Evolutionary conservation across 2,329 filamentous ascomycete genomes (phyloP), one percentile per base, ranked within the genome.

Genomic region (Botrytis porri): DNA sequence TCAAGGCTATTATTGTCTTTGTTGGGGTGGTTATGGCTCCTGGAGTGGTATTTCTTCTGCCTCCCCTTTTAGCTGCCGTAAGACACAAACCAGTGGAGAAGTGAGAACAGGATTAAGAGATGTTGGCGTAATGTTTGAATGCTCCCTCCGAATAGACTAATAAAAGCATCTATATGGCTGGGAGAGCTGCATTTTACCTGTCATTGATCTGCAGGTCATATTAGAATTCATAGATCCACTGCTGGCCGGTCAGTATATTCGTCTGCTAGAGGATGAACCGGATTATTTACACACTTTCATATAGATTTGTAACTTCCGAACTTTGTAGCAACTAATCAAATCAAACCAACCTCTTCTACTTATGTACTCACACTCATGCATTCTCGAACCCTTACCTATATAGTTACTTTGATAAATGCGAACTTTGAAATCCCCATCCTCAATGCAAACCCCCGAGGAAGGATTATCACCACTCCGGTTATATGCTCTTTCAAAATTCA

Each of bases 1-100:
- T 62, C 57, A 66, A 48, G 32, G 39, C 45, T 51, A 22, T 70
- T 51, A 22, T 70, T 54, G 39, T 51, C 22, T 73, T 73, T 70
- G 22, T 35, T 43, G 72, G 72, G 18, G 59, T 51, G 20, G 66
- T 66, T 16, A 60, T 72, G 63, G 63, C 54, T n/a, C 54, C 14
- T 35, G 63, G 45, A 35, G 62, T 35, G 29, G 54, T 37, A 16
- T 61, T 9, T 45, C 59, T 62, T 9, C 32, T 70, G n/a, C 37
- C 41, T 12, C 57, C 67, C 22, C 39, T 70, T 16, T 5, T 61
- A 10, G 57, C 67, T 25, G 37, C 32, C 18, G 9, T 60, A 9
- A 35, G 32, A 62, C 25, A 70, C 22, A 62, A 62, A 22, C 14
- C 45, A 39, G 29, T 57, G 35, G 48, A 67, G n/a, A 35, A 22